Evolutionary conservation across 2,329 filamentous ascomycete genomes (phyloP).

Genomic region (Penicillium sp.): DNA sequence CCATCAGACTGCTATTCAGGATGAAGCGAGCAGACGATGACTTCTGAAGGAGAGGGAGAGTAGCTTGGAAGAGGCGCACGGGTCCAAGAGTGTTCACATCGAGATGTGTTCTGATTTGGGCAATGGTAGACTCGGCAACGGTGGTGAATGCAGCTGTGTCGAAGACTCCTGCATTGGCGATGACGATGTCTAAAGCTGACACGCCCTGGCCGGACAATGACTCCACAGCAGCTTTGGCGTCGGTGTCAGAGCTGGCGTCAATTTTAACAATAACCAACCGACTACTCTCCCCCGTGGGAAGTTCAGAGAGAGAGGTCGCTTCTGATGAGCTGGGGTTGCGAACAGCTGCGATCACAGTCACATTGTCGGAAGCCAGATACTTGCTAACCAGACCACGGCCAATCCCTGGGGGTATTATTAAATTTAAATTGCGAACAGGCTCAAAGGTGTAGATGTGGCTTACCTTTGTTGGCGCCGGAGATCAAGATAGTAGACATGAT

Average conservation of each 20-base stretch:
- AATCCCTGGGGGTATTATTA: background rate
- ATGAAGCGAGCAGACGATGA: conserved; percentile 2
- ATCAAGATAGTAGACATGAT: conserved; percentile 1
- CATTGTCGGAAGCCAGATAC: background rate
- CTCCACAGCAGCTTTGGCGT: background rate
- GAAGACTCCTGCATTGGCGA: background rate
- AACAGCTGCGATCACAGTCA: background rate
- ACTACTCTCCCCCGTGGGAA: background rate
- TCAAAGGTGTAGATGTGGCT: background rate
- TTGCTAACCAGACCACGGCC: background rate
- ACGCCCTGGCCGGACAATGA: background rate
- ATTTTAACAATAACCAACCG: background rate
- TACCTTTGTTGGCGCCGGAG: background rate
- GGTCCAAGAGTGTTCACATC: background rate
- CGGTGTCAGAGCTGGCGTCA: background rate
- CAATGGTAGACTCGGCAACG: background rate
- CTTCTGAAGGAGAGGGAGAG: background rate
- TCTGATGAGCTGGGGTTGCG: conserved; percentile 4
- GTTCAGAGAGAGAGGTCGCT: background rate
- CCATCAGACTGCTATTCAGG: background rate
- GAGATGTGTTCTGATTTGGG: background rate
- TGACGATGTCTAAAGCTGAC: background rate
- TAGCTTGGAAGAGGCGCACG: background rate
- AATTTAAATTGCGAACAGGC: background rate
- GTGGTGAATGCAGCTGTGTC: background rate